Conservation (phyloP, 345 rosid species). For the Sisymbrium irio region DNA sequence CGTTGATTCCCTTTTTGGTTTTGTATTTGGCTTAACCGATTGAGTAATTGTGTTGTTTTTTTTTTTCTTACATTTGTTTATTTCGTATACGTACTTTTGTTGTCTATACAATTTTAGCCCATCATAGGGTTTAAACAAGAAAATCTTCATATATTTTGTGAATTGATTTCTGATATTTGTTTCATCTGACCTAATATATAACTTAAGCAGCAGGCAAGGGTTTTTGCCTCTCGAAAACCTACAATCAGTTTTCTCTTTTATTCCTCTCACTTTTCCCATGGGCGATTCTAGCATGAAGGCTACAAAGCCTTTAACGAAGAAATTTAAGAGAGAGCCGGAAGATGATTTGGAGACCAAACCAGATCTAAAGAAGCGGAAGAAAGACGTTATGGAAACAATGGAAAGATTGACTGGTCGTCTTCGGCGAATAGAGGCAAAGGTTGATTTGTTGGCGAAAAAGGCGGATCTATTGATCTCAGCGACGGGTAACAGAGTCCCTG, state of each 20-base stretch:
- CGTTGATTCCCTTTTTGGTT: neutral
- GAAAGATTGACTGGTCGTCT: conserved; percentile 38
- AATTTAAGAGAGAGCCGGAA: conserved; percentile 55
- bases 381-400: conserved; percentile 34
- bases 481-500: conserved; percentile 22
- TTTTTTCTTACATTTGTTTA: neutral
- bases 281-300: conserved; percentile 50
- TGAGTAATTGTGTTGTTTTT: neutral
- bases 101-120: neutral
- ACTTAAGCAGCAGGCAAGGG: neutral
- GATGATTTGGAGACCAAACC: conserved; percentile 41
- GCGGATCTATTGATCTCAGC: neutral
- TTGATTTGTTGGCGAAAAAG: conserved; percentile 29
- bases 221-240: neutral
- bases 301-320: conserved; percentile 34
- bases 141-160: neutral
- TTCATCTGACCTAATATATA: neutral
- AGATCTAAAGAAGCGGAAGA: conserved; percentile 59
- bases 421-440: neutral
- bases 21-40: neutral
- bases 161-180: neutral
- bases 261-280: conserved; percentile 27
- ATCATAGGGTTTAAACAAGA: neutral
- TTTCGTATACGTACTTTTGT: neutral
- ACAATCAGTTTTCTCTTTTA: neutral